phyloP scores from a whole-genome alignment of 1,284 basidiomycete species.

The Psilocybe mexicana region DNA sequence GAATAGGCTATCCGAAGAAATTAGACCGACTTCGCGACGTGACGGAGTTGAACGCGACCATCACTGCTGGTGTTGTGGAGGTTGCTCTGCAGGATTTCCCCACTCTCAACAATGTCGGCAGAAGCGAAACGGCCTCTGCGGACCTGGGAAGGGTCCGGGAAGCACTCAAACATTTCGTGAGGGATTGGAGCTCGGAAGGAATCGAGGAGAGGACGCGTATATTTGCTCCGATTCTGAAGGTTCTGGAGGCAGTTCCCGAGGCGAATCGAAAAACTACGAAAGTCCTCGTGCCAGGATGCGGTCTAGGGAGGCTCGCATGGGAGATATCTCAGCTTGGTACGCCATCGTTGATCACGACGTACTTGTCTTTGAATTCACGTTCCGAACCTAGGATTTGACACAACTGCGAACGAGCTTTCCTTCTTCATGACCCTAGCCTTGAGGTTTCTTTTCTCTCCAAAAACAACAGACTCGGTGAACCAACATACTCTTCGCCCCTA shows the following conservation, averaged over 20 bases:
- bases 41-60: constrained; percentile 44
- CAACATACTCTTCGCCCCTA: constrained; percentile 60
- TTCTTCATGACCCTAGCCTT: constrained; percentile 64
- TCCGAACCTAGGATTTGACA: constrained; percentile 45
- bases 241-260: constrained; percentile 34
- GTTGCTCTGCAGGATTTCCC: constrained; percentile 40
- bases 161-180: constrained; percentile 63
- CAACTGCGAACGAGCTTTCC: constrained; percentile 61
- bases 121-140: constrained; percentile 23
- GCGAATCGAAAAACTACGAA: constrained; percentile 33
- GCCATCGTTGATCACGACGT: constrained; percentile 14
- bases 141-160: constrained; percentile 55
- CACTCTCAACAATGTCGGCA: constrained; percentile 11
- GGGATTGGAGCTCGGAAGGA: constrained; percentile 67
- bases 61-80: constrained; percentile 49
- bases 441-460: constrained; percentile 52
- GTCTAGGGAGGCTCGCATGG: constrained; percentile 65
- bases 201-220: constrained; percentile 49
- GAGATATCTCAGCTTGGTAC: constrained; percentile 61
- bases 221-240: constrained; percentile 55
- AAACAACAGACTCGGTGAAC: constrained; percentile 38
- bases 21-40: constrained; percentile 46
- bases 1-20: constrained; percentile 55
- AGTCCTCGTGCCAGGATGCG: constrained; percentile 64
- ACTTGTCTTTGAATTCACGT: background rate